Conservation (phyloP, 2,329 filamentous ascomycete genomes). For the Pseudofabraea citricarpa region DNA sequence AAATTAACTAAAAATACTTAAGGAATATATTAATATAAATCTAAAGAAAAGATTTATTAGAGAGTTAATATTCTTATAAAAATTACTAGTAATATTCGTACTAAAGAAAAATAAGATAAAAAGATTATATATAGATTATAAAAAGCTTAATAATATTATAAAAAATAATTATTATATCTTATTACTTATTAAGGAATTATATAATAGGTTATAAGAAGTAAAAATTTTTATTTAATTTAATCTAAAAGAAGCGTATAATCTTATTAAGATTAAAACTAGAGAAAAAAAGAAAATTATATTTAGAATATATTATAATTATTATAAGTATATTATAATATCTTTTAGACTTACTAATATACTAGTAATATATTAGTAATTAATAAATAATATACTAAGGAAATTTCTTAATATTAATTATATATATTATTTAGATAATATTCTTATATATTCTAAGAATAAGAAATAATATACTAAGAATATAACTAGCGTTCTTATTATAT, state of each 20-base stretch:
- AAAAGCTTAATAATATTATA: too few relatives aligned
- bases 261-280: background rate
- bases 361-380: background rate
- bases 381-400: background rate
- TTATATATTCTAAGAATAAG: too few relatives aligned
- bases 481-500: too few relatives aligned
- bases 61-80: too few relatives aligned
- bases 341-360: background rate
- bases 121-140: too few relatives aligned
- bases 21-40: background rate
- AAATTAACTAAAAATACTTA: background rate
- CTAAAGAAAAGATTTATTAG: background rate
- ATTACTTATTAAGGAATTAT: background rate
- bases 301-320: background rate
- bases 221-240: too few relatives aligned
- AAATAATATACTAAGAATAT: too few relatives aligned
- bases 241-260: background rate
- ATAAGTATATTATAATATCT: background rate
- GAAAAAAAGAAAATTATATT: background rate
- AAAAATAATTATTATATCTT: too few relatives aligned
- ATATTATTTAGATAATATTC: background rate
- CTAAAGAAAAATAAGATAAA: too few relatives aligned
- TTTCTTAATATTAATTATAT: background rate
- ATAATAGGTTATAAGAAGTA: too few relatives aligned
- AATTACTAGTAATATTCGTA: too few relatives aligned